Percentiles rank a stretch among this genome's conserved stretches.
Evolutionary conservation across 495 filamentous ascomycete species (phyloP).

Genomic region (Evansstolkia leycettana): DNA sequence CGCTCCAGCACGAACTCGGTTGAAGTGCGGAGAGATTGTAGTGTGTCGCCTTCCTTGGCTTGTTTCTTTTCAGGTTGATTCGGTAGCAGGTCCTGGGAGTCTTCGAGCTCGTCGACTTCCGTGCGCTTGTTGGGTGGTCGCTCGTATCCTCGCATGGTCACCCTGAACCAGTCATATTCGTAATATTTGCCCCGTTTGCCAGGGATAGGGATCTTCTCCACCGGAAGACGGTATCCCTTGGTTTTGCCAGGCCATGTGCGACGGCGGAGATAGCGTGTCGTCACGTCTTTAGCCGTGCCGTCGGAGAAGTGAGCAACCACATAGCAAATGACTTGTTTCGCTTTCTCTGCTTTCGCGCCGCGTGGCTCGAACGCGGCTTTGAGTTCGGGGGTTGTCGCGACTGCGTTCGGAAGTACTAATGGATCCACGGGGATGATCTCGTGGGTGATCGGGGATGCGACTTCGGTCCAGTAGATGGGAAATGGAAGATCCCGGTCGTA

Average conservation of each 20-base stretch:
- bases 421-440: constrained; percentile 70
- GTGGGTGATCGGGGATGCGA: constrained; percentile 65
- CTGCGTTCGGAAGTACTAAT: constrained; percentile 50
- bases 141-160: constrained; percentile 59
- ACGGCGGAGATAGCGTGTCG: constrained; percentile 77
- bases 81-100: constrained; percentile 59
- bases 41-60: constrained; percentile 55
- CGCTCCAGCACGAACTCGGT: constrained; percentile 75
- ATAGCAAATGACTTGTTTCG: constrained; percentile 86
- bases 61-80: constrained; percentile 60
- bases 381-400: constrained; percentile 56
- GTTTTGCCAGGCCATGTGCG: constrained; percentile 81
- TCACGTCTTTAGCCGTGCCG: constrained; percentile 89
- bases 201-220: constrained; percentile 69
- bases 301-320: constrained; percentile 78
- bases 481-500: constrained; percentile 61
- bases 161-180: constrained; percentile 78
- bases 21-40: constrained; percentile 79
- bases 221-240: constrained; percentile 67
- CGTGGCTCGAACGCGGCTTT: constrained; percentile 72
- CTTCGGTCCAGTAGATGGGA: constrained; percentile 91
- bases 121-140: constrained; percentile 48
- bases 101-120: constrained; percentile 64
- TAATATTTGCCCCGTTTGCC: constrained; percentile 60
- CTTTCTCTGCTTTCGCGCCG: constrained; percentile 65